Base-by-base conservation (phyloP, 805 yeast genomes). In the Ogataea wickerhamii region DNA sequence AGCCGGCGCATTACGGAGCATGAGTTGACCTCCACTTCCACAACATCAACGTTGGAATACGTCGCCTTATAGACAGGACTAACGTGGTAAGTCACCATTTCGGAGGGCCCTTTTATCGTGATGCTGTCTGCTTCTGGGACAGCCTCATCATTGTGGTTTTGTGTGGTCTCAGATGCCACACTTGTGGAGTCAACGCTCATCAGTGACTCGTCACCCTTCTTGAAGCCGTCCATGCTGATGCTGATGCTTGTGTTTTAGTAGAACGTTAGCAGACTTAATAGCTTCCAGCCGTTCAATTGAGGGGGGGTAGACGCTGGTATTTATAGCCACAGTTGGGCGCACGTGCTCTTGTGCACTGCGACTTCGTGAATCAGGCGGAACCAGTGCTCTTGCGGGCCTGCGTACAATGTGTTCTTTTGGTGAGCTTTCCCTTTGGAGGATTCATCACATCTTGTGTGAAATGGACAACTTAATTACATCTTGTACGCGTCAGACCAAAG, bases 1-100 rank as follows among this genome's bases (percentile, higher is more conserved):
- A 74, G 68, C 34, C 88, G 66, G 37, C 86, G 67, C 86, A 81
- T 80, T 22, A 82, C 78, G 14, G 82, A 74, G 22, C 79, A 74
- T 43, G 76, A 82, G 29, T 69, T 61, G 27, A 81, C 77, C 48
- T 72, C 75, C 61, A 76, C 72, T 58, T 82, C 88, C 49, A 69
- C 53, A 19, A 74, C 78, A 4, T 79, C 78, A 13, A 76, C 74
- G 44, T 74, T 78, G 13, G 85, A 74, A 60, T 81, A 80, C 20
- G 79, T 71, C 6, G 84, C 83, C 16, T 74, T 67, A 57, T 73
- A 76, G n/a, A 77, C 47, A 1, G 63, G 59, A n/a, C 49, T 46
- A 8, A 58, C 52, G 32, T 45, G 55, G 27, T 43, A 49, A 3
- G 50, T 47, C 20, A 43, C 28, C 17, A 43, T 36, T 10, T 34